Evolutionary conservation across 495 filamentous ascomycete species (phyloP).

Genomic region (Bryoglossum gracile): DNA sequence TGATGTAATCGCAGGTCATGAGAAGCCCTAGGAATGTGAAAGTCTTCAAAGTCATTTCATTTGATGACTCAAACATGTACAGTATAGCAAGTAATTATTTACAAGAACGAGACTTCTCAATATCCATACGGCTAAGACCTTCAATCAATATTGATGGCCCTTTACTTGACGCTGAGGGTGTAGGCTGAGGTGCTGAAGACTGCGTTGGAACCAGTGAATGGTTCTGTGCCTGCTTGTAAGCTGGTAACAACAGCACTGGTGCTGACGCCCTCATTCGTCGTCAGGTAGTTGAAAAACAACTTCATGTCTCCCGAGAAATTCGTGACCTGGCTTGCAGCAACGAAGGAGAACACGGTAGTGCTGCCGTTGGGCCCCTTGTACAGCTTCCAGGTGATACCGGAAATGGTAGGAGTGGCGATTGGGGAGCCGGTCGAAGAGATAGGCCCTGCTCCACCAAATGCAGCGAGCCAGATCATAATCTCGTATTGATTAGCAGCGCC

Average conservation of each 20-base stretch:
- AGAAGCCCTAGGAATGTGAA: too few species aligned
- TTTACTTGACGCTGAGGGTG: slow-evolving; percentile 3
- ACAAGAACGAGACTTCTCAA: too few species aligned
- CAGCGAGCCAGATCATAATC: slow-evolving; percentile 64
- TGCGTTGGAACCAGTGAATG: slow-evolving; percentile 19
- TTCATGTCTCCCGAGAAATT: slow-evolving; percentile 49
- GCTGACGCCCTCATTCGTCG: slow-evolving; percentile 38
- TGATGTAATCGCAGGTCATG: too few species aligned
- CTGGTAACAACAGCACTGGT: slow-evolving; percentile 39
- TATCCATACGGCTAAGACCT: too few species aligned
- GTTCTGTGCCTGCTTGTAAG: slow-evolving; percentile 26
- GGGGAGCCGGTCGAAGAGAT: slow-evolving; percentile 48
- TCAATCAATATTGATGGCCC: too few species aligned
- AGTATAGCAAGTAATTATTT: too few species aligned
- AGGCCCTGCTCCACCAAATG: slow-evolving; percentile 52
- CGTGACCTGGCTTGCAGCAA: slow-evolving; percentile 37
- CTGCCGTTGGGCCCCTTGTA: slow-evolving; percentile 49
- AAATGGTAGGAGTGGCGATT: slow-evolving; percentile 45
- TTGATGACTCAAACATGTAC: too few species aligned
- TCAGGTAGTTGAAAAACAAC: slow-evolving; percentile 51
- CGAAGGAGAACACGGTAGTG: slow-evolving; percentile 55
- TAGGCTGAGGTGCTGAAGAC: slow-evolving; percentile 6
- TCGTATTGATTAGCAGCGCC: slow-evolving; percentile 46
- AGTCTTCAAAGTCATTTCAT: too few species aligned
- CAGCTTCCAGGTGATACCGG: slow-evolving; percentile 43